Evolutionary conservation across 345 rosid species (phyloP).

Genomic region (Brassica cretica): DNA sequence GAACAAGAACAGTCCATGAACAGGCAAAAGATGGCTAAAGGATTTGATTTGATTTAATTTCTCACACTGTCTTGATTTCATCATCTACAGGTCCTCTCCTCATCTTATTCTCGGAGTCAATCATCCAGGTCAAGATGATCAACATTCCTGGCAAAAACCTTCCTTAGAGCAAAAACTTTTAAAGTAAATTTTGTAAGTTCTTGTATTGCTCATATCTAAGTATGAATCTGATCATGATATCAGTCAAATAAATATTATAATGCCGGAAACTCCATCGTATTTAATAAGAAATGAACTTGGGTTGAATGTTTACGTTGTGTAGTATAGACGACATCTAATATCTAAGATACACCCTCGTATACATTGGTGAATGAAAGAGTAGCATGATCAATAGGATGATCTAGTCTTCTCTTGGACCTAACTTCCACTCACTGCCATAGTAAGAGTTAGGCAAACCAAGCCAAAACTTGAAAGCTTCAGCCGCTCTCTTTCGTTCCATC

Average conservation of each 20-base stretch:
- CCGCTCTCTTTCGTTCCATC: constrained; percentile 79
- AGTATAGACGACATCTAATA: constrained; percentile 31
- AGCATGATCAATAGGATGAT: constrained; percentile 25
- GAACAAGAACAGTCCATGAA: not conserved
- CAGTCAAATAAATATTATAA: constrained; percentile 27
- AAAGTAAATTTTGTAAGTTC: constrained; percentile 6
- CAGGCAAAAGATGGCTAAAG: not conserved
- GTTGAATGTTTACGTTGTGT: constrained; percentile 27
- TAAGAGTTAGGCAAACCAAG: constrained; percentile 91
- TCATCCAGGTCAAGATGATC: constrained; percentile 62
- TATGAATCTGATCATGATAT: constrained; percentile 7
- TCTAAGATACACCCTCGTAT: constrained; percentile 34
- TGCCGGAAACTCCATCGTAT: constrained; percentile 20
- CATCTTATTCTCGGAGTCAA: constrained; percentile 79
- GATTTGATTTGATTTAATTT: not conserved
- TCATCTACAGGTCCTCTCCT: constrained; percentile 68
- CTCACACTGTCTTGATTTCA: constrained; percentile 32
- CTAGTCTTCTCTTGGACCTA: constrained; percentile 46
- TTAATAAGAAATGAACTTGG: constrained; percentile 19
- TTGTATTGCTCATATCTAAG: constrained; percentile 5
- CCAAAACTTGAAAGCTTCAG: constrained; percentile 98
- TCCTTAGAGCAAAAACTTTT: constrained; percentile 11
- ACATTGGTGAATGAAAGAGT: constrained; percentile 13
- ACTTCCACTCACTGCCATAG: constrained; percentile 82
- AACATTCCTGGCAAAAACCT: not conserved